Evolutionary conservation across 805 yeast genomes (phyloP).

Genomic region (Ogataea thermomethanolica): DNA sequence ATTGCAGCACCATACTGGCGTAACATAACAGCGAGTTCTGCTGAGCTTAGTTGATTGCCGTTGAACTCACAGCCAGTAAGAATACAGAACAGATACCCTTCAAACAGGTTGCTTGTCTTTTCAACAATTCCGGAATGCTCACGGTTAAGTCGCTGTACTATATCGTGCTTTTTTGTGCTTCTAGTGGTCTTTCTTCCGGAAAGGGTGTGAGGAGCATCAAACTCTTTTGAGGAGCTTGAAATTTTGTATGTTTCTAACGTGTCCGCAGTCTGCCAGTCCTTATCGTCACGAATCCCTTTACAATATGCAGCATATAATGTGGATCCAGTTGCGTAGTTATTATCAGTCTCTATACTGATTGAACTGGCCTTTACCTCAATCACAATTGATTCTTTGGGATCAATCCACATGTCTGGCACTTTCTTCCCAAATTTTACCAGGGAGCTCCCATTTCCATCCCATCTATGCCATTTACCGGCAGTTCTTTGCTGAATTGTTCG

Average conservation of each 20-base stretch:
- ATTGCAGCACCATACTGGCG: conserved; percentile 48
- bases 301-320: conserved; percentile 79
- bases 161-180: conserved; percentile 17
- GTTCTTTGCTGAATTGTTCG: conserved; percentile 55
- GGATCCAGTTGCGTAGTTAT: conserved; percentile 56
- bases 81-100: conserved; percentile 45
- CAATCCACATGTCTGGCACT: conserved; percentile 72
- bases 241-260: conserved; percentile 50
- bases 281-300: conserved; percentile 64
- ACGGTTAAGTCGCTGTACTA: conserved; percentile 14
- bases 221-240: conserved; percentile 20
- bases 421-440: conserved; percentile 54
- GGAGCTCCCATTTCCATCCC: conserved; percentile 39
- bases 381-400: conserved; percentile 73
- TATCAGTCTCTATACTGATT: conserved; percentile 44
- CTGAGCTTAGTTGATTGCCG: conserved; percentile 28
- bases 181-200: conserved; percentile 28
- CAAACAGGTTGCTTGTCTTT: conserved; percentile 36
- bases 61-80: conserved; percentile 43
- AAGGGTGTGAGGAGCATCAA: conserved; percentile 15
- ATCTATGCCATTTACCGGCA: conserved; percentile 54
- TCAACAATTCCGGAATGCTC: conserved; percentile 1
- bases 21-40: conserved; percentile 38
- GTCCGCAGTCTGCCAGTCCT: conserved; percentile 52
- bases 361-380: conserved; percentile 82